phyloP scores from a whole-genome alignment of 2,329 filamentous ascomycete species.

The Trichoderma lentiforme region DNA sequence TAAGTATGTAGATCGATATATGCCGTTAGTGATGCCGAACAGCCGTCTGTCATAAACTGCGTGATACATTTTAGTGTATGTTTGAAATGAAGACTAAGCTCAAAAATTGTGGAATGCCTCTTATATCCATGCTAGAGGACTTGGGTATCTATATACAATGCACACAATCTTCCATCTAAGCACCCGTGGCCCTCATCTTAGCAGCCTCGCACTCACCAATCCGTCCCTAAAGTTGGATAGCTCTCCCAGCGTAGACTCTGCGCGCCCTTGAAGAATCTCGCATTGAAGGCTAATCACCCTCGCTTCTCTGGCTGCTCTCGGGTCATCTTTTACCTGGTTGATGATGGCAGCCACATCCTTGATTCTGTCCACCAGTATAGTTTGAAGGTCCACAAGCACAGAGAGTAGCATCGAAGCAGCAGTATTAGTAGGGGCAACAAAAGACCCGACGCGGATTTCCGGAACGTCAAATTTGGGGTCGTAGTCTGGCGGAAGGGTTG shows the following conservation, averaged over 20 bases:
- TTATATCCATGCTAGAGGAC: neutral
- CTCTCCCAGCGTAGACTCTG: conserved; percentile 23
- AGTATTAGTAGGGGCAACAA: conserved; percentile 32
- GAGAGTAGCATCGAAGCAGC: conserved; percentile 34
- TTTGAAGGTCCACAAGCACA: conserved; percentile 33
- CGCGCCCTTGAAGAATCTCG: conserved; percentile 25
- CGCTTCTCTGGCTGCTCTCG: conserved; percentile 21
- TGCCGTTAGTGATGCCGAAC: neutral
- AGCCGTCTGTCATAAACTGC: neutral
- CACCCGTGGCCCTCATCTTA: neutral
- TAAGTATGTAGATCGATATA: neutral
- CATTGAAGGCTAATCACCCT: conserved; percentile 29
- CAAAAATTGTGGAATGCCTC: neutral
- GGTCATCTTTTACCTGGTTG: neutral
- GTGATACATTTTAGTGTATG: neutral
- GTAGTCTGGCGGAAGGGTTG: conserved; percentile 26
- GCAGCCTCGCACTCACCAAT: neutral
- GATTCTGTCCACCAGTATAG: conserved; percentile 22
- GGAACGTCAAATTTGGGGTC: conserved; percentile 37
- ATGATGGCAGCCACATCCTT: conserved; percentile 20
- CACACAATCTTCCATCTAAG: neutral
- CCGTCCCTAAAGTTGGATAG: conserved; percentile 16
- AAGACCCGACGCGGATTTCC: conserved; percentile 40
- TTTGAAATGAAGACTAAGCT: neutral
- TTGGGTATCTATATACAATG: neutral